Evolutionary conservation across 371 early-diverging fungal genomes (phyloP), one percentile per base, ranked within the genome.

Genomic region (Capniomyces stellatus): DNA sequence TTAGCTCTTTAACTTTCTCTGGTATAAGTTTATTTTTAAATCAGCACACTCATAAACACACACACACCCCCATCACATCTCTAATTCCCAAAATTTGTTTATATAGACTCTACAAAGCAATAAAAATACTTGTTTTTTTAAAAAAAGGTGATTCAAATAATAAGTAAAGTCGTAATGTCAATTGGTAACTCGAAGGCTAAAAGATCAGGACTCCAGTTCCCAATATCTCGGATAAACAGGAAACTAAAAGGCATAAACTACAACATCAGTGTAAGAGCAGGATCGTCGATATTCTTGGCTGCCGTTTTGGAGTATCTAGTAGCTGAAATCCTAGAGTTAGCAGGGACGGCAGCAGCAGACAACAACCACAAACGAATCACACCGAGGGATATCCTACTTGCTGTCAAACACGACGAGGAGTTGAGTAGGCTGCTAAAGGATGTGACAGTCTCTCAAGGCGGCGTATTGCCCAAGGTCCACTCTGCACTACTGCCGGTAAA

Each of bases 171-270:
- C n/a, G n/a, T n/a, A n/a, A n/a, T n/a, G n/a, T n/a, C n/a, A n/a
- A n/a, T n/a, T n/a, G n/a, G n/a, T n/a, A n/a, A n/a, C n/a, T n/a
- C n/a, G n/a, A n/a, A n/a, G n/a, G n/a, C n/a, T n/a, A n/a, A n/a
- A n/a, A n/a, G n/a, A n/a, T n/a, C 65, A n/a, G 65, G 65, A 44
- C 54, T 64, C 10, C 69, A 85, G 77, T 48, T 48, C 19, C 95
- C 95, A 58, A 89, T 89, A 61, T 89, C 89, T 70, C 90, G 94
- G 85, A 82, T 94, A 67, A 92, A 92, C 72, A 86, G 92, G 79
- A 81, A 85, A 53, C 76, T 94, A 57, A 83, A 91, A 67, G 84
- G 85, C 74, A 90, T 90, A 60, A 90, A 89, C 83, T 91, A 91
- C 69, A 89, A 92, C 58, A 86, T 85, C 70, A 86, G 91, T 76